phyloP scores from a whole-genome alignment of 345 rosid species.

The Aegle marmelos region DNA sequence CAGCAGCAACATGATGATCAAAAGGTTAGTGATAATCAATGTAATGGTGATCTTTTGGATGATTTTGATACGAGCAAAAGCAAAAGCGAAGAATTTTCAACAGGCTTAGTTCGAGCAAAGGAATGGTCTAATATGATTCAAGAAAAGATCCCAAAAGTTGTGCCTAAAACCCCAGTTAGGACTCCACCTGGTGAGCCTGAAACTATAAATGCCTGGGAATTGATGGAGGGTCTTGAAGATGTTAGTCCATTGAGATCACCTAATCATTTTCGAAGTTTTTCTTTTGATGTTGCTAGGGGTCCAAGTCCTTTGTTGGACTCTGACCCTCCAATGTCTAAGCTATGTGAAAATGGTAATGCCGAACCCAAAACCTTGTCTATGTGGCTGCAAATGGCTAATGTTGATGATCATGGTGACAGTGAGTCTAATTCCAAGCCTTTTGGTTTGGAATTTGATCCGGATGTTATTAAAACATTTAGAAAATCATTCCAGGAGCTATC shows the following conservation, averaged over 20 bases:
- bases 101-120: conserved; percentile 71
- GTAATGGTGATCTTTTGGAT: conserved; percentile 5
- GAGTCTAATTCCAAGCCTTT: conserved; percentile 16
- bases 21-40: neutral
- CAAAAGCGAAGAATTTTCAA: conserved; percentile 28
- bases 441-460: conserved; percentile 55
- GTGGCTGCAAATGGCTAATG: conserved; percentile 54
- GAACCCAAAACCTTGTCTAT: conserved; percentile 29
- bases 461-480: conserved; percentile 55
- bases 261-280: conserved; percentile 63
- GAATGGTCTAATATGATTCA: conserved; percentile 87
- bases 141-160: conserved; percentile 62
- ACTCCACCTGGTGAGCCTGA: conserved; percentile 99
- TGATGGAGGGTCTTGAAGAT: conserved; percentile 95
- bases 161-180: conserved; percentile 59
- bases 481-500: conserved; percentile 57
- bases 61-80: conserved; percentile 18
- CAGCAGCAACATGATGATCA: neutral
- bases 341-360: conserved; percentile 26
- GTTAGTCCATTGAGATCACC: conserved; percentile 40
- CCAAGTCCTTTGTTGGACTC: conserved; percentile 17
- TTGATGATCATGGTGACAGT: conserved; percentile 29
- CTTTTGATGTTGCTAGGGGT: conserved; percentile 46
- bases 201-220: conserved; percentile 86
- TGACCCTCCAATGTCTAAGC: conserved; percentile 35